A percentile compares a stretch with the other conserved stretches of the same genome.
Evolutionary conservation across 23 red algal species (phyloP).

Genomic region (Gracilaria domingensis): DNA sequence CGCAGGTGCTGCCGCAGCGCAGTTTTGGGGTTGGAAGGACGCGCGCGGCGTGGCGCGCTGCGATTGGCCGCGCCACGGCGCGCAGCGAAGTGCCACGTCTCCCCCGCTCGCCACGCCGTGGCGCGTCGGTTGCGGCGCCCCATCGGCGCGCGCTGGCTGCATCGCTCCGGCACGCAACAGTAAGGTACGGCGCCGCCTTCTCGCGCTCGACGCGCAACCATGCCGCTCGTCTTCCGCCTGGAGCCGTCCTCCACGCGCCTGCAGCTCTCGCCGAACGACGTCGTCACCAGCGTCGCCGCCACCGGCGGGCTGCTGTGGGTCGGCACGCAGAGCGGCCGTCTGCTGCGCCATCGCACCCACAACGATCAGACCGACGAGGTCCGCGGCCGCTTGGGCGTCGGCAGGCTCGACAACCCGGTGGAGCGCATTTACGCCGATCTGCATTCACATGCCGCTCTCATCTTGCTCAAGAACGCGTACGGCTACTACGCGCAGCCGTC

Average conservation of each 20-base stretch:
- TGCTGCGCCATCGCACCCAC: slow-evolving; percentile 55
- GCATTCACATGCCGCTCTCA: slow-evolving; percentile 53
- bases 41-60: too few relatives aligned
- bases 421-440: slow-evolving; percentile 61
- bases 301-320: slow-evolving; percentile 53
- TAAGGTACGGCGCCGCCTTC: too few relatives aligned
- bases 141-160: too few relatives aligned
- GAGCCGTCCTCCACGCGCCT: slow-evolving; percentile 20
- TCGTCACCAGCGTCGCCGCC: slow-evolving; percentile 44
- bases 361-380: slow-evolving; percentile 41
- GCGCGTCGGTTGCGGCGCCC: too few relatives aligned
- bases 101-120: too few relatives aligned
- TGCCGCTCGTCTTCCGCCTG: slow-evolving; percentile 13
- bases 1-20: too few relatives aligned
- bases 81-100: too few relatives aligned
- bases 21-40: too few relatives aligned
- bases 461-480: slow-evolving; percentile 53
- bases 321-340: slow-evolving; percentile 54
- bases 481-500: slow-evolving; percentile 47
- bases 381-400: slow-evolving; percentile 36
- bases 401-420: slow-evolving; percentile 51
- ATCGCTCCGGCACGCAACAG: too few relatives aligned
- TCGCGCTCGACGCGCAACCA: neutral
- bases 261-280: slow-evolving; percentile 24
- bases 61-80: too few relatives aligned